These are phyloP conservation scores for Hsuehochloa calcarea DNA, from an alignment of 176 grass and related monocot species.

Conservation along the genomic window DNA sequence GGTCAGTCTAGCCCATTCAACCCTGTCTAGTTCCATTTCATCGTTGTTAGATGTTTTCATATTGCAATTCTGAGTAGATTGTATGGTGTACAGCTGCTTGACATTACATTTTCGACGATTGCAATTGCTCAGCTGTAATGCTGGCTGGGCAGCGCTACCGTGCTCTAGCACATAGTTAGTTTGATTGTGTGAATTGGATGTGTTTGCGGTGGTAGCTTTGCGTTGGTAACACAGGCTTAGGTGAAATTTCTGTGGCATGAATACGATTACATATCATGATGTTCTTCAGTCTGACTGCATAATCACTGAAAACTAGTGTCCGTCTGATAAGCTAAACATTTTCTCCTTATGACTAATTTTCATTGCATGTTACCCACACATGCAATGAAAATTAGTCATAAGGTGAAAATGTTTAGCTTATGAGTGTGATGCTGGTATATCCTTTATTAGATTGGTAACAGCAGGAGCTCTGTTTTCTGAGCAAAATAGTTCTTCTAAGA, in stretches of 20 bases:
- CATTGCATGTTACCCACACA: no score
- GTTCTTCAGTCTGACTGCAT: not conserved
- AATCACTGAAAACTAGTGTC: not conserved
- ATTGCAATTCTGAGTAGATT: conserved; percentile 16
- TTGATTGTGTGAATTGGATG: not conserved
- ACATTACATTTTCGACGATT: not conserved
- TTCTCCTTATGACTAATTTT: not conserved
- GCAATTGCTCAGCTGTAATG: not conserved
- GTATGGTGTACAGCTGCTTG: not conserved
- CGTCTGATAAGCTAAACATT: not conserved
- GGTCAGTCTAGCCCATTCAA: conserved; percentile 49
- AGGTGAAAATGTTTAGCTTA: no score
- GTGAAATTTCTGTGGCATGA: not conserved
- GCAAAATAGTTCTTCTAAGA: not conserved
- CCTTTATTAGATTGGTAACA: not conserved
- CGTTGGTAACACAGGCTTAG: not conserved
- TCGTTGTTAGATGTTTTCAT: conserved; percentile 5
- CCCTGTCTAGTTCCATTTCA: conserved; percentile 11
- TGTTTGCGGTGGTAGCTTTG: not conserved
- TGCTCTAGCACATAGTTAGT: not conserved
- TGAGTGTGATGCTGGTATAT: not conserved
- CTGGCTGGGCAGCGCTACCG: not conserved
- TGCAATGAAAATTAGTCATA: no score
- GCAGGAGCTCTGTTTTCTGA: not conserved
- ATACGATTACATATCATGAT: not conserved